Evolutionary conservation across 2,329 filamentous ascomycete species (phyloP).

Genomic region (Penicillium sp.): DNA sequence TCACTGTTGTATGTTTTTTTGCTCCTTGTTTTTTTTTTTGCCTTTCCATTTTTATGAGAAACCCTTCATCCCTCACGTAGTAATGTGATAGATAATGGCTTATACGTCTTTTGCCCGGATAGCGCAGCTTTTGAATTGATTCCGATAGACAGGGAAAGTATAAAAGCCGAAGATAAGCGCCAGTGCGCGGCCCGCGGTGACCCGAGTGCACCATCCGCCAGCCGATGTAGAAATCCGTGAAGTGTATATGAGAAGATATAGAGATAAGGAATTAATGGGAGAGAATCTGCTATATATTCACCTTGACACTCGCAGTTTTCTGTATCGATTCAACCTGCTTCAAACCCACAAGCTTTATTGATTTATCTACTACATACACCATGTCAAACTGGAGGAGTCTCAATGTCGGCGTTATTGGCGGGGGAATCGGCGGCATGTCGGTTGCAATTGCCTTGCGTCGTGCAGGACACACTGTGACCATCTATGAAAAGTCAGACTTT

Average conservation of each 20-base stretch:
- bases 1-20: too few species aligned
- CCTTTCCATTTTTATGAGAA: too few species aligned
- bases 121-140: not conserved
- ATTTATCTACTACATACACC: conserved; percentile 2
- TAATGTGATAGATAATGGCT: too few species aligned
- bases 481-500: conserved; percentile 67
- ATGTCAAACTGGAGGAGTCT: conserved; percentile 47
- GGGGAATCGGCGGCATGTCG: conserved; percentile 56
- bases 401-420: conserved; percentile 50
- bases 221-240: conserved; percentile 3
- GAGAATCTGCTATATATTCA: not conserved
- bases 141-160: not conserved
- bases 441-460: conserved; percentile 54
- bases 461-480: conserved; percentile 57
- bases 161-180: conserved; percentile 1
- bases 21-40: too few species aligned
- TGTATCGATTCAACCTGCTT: not conserved
- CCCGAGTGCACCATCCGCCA: conserved; percentile 17
- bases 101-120: too few species aligned
- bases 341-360: not conserved
- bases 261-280: not conserved
- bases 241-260: not conserved
- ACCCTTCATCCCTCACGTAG: too few species aligned
- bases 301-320: not conserved
- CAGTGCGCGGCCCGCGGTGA: conserved; percentile 20